These are phyloP conservation scores for Musa balbisiana DNA, from an alignment of 202 grass and related monocot genomes.

Conservation along the genomic window DNA sequence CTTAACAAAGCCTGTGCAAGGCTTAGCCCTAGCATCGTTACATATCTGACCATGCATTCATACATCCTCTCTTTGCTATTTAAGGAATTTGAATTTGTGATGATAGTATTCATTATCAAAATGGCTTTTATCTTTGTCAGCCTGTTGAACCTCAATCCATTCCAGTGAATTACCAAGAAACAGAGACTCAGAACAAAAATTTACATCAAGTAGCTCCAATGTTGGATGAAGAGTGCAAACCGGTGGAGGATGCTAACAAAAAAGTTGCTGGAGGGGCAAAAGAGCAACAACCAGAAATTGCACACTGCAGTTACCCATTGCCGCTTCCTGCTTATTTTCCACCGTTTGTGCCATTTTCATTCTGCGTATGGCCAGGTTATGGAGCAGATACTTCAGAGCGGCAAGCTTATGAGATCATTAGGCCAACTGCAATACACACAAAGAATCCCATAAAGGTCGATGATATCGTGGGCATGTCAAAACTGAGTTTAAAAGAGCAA, in stretches of 20 bases:
- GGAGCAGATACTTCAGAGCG: slow-evolving; percentile 36
- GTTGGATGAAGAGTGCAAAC: slow-evolving; percentile 55
- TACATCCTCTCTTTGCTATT: too few relatives aligned
- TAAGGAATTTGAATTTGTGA: too few relatives aligned
- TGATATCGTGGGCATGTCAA: slow-evolving; percentile 73
- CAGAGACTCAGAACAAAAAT: slow-evolving; percentile 38
- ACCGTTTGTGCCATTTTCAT: slow-evolving; percentile 58
- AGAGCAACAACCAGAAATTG: slow-evolving; percentile 29
- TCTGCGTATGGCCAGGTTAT: slow-evolving; percentile 57
- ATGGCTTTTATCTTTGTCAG: slow-evolving; percentile 38
- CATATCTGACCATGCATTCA: too few relatives aligned
- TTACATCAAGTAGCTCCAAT: neutral
- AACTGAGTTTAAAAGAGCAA: slow-evolving; percentile 64
- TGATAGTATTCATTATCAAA: too few relatives aligned
- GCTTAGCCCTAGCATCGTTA: too few relatives aligned
- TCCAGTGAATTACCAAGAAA: slow-evolving; percentile 49
- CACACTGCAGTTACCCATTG: slow-evolving; percentile 49
- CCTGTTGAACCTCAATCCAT: slow-evolving; percentile 56
- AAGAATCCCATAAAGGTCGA: slow-evolving; percentile 80
- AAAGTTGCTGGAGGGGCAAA: slow-evolving; percentile 44
- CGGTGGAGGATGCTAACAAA: slow-evolving; percentile 58
- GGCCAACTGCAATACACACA: slow-evolving; percentile 66
- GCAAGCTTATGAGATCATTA: slow-evolving; percentile 77
- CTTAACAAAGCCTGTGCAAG: too few relatives aligned
- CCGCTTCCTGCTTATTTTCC: slow-evolving; percentile 66